These are phyloP conservation scores for Globisporangium parvum DNA, from an alignment of 352 stramenopile species.

Conservation along the genomic window DNA sequence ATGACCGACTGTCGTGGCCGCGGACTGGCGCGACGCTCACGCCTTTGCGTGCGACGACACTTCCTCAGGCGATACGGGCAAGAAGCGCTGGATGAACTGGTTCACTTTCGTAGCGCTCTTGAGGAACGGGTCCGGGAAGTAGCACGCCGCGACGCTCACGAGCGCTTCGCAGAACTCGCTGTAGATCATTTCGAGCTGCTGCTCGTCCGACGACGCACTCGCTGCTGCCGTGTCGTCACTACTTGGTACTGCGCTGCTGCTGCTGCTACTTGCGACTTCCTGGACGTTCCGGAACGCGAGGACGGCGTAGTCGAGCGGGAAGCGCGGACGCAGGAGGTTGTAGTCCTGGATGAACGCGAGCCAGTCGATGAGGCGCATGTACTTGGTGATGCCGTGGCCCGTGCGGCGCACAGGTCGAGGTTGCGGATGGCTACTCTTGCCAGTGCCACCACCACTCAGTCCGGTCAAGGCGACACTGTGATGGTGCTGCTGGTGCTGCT, in stretches of 20 bases:
- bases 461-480: constrained; percentile 4
- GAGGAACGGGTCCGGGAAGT: constrained; percentile 63
- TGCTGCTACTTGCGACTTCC: constrained; percentile 28
- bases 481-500: constrained; percentile 2
- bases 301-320: constrained; percentile 48
- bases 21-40: too few species aligned
- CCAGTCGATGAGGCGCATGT: constrained; percentile 65
- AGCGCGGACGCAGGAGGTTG: constrained; percentile 50
- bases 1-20: too few species aligned
- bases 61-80: constrained; percentile 59
- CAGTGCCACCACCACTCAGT: not conserved
- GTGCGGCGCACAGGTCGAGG: constrained; percentile 1
- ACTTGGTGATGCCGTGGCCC: constrained; percentile 46
- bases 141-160: constrained; percentile 42
- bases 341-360: constrained; percentile 67
- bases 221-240: not conserved
- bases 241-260: too few species aligned
- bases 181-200: constrained; percentile 58
- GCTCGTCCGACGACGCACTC: not conserved
- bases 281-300: constrained; percentile 62
- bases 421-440: not conserved
- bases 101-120: constrained; percentile 41
- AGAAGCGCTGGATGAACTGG: constrained; percentile 67
- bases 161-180: constrained; percentile 68
- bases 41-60: constrained; percentile 24